Base-by-base conservation (phyloP, 805 yeast genomes). In the Lipomyces spencermartinsiae region DNA sequence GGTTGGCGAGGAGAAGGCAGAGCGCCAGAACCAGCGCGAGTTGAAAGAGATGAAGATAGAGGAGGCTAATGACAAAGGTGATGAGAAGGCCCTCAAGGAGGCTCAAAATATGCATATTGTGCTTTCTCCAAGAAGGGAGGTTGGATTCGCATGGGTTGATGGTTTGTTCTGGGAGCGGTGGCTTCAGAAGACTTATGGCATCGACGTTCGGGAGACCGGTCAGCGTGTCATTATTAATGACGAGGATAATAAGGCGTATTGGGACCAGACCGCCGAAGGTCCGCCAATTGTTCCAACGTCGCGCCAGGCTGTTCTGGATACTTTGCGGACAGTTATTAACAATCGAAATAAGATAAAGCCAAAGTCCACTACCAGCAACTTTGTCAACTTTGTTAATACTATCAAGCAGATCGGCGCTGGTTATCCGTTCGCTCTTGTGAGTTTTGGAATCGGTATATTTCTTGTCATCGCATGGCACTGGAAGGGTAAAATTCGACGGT, bases 71-170 rank as follows among this genome's bases (percentile, higher is more conserved):
- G 78, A 74, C 59, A 69, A 71, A 54, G 79, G 74, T 37, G 80
- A 78, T 65, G 69, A 73, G 61, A 65, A 68, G 34, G 80, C 77
- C 2, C 74, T 74, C 10, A 69, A 75, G 53, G 67, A 64, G 61
- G 80, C 80, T 16, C 72, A 73, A 65, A 69, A 64, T 54, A 75
- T 73, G 58, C 72, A 66, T 49, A 76, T 77, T 31, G 73, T 70
- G 19, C 73, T 74, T 10, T 72, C 75, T 5, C 71, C 69, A 1
- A 65, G 70, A 8, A 62, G 61, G 55, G 68, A 59, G 58, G 77
- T 76, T 8, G 79, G 78, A 7, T 77, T 78, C 61, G 79, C 78
- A 2, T 78, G 80, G 79, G 74, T 78, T n/a, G 78, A 78, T 67
- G 78, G 78, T 12, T 66, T 73, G 19, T 74, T 74, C 63, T 77